Conservation (phyloP, 768 basidiomycete genomes). For the Trametopsis cervina region DNA sequence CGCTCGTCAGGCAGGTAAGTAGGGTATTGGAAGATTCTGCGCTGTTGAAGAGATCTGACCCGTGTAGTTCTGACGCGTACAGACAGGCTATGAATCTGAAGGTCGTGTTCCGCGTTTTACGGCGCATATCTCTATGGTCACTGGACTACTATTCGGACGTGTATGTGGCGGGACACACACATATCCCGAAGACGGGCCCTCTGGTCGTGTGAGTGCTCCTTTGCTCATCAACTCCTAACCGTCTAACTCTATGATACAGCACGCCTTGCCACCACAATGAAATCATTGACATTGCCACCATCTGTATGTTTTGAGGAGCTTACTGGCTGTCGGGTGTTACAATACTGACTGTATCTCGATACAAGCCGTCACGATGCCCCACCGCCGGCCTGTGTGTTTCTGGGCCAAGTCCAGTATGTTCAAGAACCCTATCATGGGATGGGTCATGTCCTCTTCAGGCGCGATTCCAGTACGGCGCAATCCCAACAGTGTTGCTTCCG, state of each 20-base stretch:
- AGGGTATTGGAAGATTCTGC: no score
- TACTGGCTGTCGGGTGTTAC: constrained; percentile 13
- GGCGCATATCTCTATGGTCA: constrained; percentile 55
- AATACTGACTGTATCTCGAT: neutral
- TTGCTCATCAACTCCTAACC: neutral
- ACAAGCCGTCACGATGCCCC: constrained; percentile 70
- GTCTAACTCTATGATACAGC: constrained; percentile 1
- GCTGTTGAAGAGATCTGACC: no score
- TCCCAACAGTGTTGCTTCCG: constrained; percentile 12
- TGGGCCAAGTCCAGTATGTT: constrained; percentile 94
- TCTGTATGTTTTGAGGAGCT: constrained; percentile 46
- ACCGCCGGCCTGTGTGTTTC: constrained; percentile 74
- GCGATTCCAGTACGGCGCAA: constrained; percentile 96
- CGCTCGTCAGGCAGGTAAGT: no score
- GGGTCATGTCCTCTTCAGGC: constrained; percentile 78
- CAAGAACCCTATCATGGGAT: constrained; percentile 64
- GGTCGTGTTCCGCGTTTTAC: constrained; percentile 51
- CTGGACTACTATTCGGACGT: constrained; percentile 86
- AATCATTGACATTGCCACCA: constrained; percentile 80
- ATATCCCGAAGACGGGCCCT: constrained; percentile 83
- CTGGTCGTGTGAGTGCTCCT: constrained; percentile 82
- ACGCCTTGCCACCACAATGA: constrained; percentile 71
- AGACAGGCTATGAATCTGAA: constrained; percentile 50
- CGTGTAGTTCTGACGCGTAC: no score
- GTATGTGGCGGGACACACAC: constrained; percentile 76